These are phyloP conservation scores for Hamamelis virginiana DNA, from an alignment of 164 flowering plant genomes.

Conservation along the genomic window DNA sequence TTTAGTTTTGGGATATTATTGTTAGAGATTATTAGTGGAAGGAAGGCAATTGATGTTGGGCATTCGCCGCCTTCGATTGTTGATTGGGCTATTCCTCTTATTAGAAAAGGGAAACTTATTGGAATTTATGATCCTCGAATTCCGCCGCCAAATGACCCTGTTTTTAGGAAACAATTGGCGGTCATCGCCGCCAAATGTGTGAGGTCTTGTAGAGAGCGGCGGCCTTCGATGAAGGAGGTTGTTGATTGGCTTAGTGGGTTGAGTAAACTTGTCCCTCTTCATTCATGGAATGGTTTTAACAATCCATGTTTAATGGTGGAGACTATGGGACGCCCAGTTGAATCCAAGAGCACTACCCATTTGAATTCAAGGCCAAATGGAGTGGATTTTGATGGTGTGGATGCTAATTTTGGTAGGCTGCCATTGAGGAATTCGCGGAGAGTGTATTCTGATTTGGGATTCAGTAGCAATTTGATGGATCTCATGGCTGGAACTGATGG, in stretches of 20 bases:
- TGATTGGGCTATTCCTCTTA: slow-evolving; percentile 95
- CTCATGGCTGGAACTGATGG: slow-evolving; percentile 58
- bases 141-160: slow-evolving; percentile 60
- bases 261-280: slow-evolving; percentile 53
- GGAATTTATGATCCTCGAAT: slow-evolving; percentile 69
- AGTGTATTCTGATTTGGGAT: slow-evolving; percentile 70
- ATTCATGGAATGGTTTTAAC: slow-evolving; percentile 67
- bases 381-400: slow-evolving; percentile 26
- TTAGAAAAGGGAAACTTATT: slow-evolving; percentile 66
- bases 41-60: slow-evolving; percentile 85
- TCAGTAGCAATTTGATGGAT: slow-evolving; percentile 71
- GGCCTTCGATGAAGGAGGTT: slow-evolving; percentile 81
- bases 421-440: slow-evolving; percentile 42
- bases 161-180: slow-evolving; percentile 68
- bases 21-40: slow-evolving; percentile 86
- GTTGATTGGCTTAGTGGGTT: slow-evolving; percentile 58
- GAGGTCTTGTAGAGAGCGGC: slow-evolving; percentile 72
- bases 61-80: slow-evolving; percentile 86
- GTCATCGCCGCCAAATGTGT: slow-evolving; percentile 81
- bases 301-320: slow-evolving; percentile 88
- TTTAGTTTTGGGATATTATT: slow-evolving; percentile 92
- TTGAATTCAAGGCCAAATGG: slow-evolving; percentile 19
- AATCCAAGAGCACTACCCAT: slow-evolving; percentile 19
- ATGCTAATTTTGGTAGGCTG: slow-evolving; percentile 17
- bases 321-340: slow-evolving; percentile 56